A percentile compares a stretch with the other conserved stretches of the same genome.
phyloP scores from a whole-genome alignment of 306 rosid genomes.

The Pyrus communis region DNA sequence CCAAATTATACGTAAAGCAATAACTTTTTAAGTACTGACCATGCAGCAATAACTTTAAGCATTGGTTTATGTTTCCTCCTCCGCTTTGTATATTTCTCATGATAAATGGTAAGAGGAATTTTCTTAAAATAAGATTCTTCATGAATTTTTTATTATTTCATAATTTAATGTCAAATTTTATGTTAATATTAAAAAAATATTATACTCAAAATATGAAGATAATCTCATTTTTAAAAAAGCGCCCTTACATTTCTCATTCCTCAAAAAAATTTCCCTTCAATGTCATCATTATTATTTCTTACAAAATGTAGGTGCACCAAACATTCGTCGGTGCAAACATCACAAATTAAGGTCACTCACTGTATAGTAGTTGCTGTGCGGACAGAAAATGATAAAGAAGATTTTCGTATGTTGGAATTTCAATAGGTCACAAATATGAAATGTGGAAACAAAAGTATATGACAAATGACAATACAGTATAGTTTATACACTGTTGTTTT shows the following conservation, averaged over 20 bases:
- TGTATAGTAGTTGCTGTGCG: neutral
- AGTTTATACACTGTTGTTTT: too few relatives aligned
- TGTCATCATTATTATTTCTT: neutral
- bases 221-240: too few relatives aligned
- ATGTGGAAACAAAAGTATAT: neutral
- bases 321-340: neutral
- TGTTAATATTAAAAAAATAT: too few relatives aligned
- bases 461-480: too few relatives aligned
- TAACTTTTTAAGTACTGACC: too few relatives aligned
- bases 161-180: too few relatives aligned
- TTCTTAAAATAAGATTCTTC: too few relatives aligned
- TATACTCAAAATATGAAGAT: too few relatives aligned
- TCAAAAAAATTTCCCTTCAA: neutral
- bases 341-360: neutral
- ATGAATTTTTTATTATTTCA: rapidly evolving
- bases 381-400: neutral
- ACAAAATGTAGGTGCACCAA: neutral
- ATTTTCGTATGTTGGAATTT: neutral
- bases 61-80: neutral
- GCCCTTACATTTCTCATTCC: too few relatives aligned
- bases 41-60: neutral
- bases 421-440: neutral
- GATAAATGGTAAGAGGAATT: too few relatives aligned
- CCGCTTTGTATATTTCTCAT: neutral
- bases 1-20: neutral